Base-by-base conservation (phyloP, 108 stramenopile genomes). In the Nannochloropsis salina region DNA sequence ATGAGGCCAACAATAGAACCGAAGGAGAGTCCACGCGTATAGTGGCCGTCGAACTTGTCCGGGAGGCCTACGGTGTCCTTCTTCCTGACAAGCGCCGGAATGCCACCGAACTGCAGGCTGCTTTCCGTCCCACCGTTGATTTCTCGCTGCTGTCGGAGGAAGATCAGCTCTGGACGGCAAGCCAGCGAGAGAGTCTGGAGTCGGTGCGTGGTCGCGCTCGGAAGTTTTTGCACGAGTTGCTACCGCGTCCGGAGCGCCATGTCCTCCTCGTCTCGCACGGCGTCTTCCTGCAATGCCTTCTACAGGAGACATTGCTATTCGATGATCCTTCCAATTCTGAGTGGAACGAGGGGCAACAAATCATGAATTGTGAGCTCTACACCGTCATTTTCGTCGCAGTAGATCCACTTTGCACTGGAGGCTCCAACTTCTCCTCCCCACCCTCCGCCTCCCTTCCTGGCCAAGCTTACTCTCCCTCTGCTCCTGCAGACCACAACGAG, bases 121-220 rank as follows among this genome's bases (percentile, higher is more conserved):
- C 61, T 0, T 74, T 74, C 8, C 15, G 61, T n/a, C 61, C 61
- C 20, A n/a, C 61, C 2, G 61, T 74, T n/a, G 61, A 74, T 2
- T n/a, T 74, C 4, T 74, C 61, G 61, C 15, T 74, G 61, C 8
- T 74, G 61, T 74, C 61, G 61, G 61, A 74, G 61, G 61, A 74
- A n/a, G 61, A 74, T 74, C 61, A 74, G n/a, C n/a, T 3, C n/a
- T 74, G 61, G 61, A n/a, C 15, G 1, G 61, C 61, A n/a, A n/a
- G 61, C 20, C 20, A 74, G n/a, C 61, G 61, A 74, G 61, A 74
- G 6, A 74, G 20, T 74, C n/a, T 74, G 6, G 61, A 74, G 61
- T 15, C 61, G n/a, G 61, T 74, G 61, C 61, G n/a, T 74, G n/a
- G 61, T 74, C 61, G 61, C n/a, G 61, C 61, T n/a, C 61, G 61